Base-by-base conservation (phyloP, 768 basidiomycete species). In the Mycena indigotica region DNA sequence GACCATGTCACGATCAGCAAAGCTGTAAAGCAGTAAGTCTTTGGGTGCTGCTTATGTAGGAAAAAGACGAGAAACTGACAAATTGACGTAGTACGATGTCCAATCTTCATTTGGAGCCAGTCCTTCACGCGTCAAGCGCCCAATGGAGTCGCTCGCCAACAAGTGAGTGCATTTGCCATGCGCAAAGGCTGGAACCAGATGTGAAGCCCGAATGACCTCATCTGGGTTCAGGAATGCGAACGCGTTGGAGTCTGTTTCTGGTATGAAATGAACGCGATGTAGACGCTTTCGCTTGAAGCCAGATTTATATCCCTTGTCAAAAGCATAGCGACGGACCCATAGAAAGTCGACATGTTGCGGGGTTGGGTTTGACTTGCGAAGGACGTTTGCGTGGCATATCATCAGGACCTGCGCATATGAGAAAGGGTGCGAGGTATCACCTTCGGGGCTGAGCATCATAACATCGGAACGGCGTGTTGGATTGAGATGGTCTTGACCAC, bases 161-260 rank as follows among this genome's bases (percentile, higher is more conserved):
- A 53, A 19, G 26, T 35, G 25, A 10, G 0, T 66, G 58, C 5
- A 65, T 66, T 3, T 23, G 5, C 1, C 24, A 26, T 52, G 23
- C 0, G 29, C 17, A 45, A 72, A 78, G 0, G 57, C 74, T 0
- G 76, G 77, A 4, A 78, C 70, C 0, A 78, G 49, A 52, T 78
- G 73, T 0, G 54, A 61, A 0, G 60, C 69, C 0, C 70, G 55
- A 16, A 78, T 59, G 8, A 79, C 67, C 0, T 60, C 51, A 1
- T 52, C 48, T 0, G 77, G 79, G 55, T 78, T 65, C 0, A 80
- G 10, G 35, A 80, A 80, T 0, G 75, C 67, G 48, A 77, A 79
- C 2, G 70, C 64, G 0, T 65, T 58, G 0, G 46, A 17, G 24
- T 69, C 65, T 0, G 64, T 52, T 5, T 50, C 12, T 4, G 65